These are phyloP conservation scores for Cryomyces minteri DNA, from an alignment of 495 filamentous ascomycete genomes.

Conservation along the genomic window DNA sequence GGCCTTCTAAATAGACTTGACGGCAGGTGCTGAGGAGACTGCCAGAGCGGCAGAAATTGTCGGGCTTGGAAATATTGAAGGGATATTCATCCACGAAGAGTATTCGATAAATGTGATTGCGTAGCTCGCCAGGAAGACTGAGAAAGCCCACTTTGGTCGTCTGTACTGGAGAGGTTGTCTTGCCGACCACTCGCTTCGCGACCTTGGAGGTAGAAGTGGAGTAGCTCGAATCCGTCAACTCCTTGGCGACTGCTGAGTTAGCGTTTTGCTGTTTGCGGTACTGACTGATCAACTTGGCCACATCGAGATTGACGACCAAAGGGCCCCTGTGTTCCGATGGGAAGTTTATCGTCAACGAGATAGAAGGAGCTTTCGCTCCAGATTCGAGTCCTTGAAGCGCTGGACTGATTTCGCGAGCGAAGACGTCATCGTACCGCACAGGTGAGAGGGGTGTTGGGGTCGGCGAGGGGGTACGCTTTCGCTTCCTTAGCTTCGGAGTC, in stretches of 20 bases:
- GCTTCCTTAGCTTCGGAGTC: too few species aligned
- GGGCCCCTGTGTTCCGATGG: too few species aligned
- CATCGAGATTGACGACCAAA: neutral
- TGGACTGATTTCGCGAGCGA: neutral
- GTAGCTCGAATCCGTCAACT: too few species aligned
- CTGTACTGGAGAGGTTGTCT: too few species aligned
- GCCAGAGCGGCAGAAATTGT: constrained; percentile 15
- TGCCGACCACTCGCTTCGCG: too few species aligned
- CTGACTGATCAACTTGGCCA: neutral
- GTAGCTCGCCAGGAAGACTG: constrained; percentile 20
- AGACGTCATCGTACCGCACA: too few species aligned
- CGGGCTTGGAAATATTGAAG: constrained; percentile 9
- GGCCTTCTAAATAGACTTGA: constrained; percentile 16
- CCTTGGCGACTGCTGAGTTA: neutral
- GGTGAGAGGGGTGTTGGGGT: too few species aligned
- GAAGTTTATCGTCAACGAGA: too few species aligned
- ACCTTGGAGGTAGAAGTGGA: too few species aligned
- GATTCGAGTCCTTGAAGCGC: too few species aligned
- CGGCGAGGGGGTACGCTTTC: too few species aligned
- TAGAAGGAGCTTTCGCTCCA: too few species aligned
- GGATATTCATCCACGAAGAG: constrained; percentile 9
- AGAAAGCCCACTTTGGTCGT: constrained; percentile 14
- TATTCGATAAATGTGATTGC: constrained; percentile 18
- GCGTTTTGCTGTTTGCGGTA: neutral
- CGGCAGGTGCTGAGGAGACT: constrained; percentile 19